Conservation (phyloP, 352 stramenopile species). For the Pythium sp. region DNA sequence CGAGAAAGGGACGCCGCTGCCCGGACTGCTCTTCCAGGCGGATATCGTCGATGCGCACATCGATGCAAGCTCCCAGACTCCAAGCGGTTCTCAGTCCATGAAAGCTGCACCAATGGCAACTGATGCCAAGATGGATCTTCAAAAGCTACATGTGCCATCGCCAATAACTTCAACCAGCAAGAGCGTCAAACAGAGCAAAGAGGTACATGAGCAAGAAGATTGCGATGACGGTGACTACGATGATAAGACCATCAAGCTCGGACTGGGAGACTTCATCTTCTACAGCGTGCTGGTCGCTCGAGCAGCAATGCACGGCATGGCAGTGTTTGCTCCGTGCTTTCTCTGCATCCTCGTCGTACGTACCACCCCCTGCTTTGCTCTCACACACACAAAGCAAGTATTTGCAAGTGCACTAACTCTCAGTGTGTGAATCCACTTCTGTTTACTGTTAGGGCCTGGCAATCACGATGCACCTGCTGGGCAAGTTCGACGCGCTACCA, state of each 20-base stretch:
- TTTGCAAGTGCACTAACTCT: background rate
- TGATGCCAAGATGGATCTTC: background rate
- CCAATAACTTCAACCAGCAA: background rate
- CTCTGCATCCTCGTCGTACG: slow-evolving; percentile 88
- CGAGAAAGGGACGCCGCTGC: slow-evolving; percentile 82
- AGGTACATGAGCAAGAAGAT: slow-evolving; percentile 6
- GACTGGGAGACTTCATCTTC: slow-evolving; percentile 97
- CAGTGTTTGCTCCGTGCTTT: slow-evolving; percentile 90
- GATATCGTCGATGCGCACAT: slow-evolving; percentile 52
- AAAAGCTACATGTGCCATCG: background rate
- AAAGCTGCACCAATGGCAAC: background rate
- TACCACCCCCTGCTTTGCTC: background rate
- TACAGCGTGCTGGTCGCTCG: slow-evolving; percentile 96
- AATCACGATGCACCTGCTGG: slow-evolving; percentile 92
- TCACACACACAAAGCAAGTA: background rate
- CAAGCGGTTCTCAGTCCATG: background rate
- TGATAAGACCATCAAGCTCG: slow-evolving; percentile 86
- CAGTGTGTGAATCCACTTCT: background rate
- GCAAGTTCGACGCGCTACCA: slow-evolving; percentile 90
- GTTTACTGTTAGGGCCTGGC: slow-evolving; percentile 60
- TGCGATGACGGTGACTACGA: slow-evolving; percentile 26
- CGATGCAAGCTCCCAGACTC: background rate
- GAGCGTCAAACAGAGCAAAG: background rate
- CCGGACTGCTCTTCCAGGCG: slow-evolving; percentile 94
- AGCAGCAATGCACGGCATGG: slow-evolving; percentile 91